These are phyloP conservation scores for Yamagishiella unicocca DNA, from an alignment of 139 green algal species.

Conservation along the genomic window DNA sequence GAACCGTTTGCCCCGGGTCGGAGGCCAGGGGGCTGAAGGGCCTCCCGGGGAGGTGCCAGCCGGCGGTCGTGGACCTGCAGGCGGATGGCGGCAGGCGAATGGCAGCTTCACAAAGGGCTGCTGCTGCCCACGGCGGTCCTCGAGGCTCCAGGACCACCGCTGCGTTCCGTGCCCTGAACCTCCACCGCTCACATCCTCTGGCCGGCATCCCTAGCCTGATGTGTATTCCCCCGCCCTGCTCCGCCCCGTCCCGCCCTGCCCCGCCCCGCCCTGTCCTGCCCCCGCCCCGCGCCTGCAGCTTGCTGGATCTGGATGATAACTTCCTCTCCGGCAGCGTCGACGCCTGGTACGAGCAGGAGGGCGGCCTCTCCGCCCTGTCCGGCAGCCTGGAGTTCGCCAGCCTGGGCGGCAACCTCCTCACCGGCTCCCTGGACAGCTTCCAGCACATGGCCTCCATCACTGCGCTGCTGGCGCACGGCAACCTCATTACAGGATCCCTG, in stretches of 20 bases:
- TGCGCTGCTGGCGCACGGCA: slow-evolving; percentile 11
- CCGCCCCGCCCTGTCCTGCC: not conserved
- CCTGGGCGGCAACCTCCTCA: not conserved
- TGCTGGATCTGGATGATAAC: slow-evolving; percentile 31
- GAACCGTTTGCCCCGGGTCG: too few relatives aligned
- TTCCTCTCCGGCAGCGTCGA: not conserved
- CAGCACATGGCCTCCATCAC: not conserved
- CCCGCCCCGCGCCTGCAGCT: not conserved
- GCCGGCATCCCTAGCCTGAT: not conserved
- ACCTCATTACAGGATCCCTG: slow-evolving; percentile 13
- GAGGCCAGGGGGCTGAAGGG: too few relatives aligned
- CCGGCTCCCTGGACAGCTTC: not conserved
- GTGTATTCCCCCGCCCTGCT: not conserved
- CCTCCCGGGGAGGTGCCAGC: too few relatives aligned
- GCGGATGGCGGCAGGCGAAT: too few relatives aligned
- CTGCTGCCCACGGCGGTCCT: not conserved
- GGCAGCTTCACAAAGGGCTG: too few relatives aligned
- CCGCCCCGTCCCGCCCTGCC: not conserved
- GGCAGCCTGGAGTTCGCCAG: not conserved
- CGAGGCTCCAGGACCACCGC: not conserved
- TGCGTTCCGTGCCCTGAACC: not conserved
- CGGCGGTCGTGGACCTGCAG: too few relatives aligned
- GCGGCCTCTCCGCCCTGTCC: not conserved
- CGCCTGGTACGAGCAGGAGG: not conserved
- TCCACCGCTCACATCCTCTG: not conserved